Conservation (phyloP, 768 basidiomycete species). For the Pleurotus djamor region DNA sequence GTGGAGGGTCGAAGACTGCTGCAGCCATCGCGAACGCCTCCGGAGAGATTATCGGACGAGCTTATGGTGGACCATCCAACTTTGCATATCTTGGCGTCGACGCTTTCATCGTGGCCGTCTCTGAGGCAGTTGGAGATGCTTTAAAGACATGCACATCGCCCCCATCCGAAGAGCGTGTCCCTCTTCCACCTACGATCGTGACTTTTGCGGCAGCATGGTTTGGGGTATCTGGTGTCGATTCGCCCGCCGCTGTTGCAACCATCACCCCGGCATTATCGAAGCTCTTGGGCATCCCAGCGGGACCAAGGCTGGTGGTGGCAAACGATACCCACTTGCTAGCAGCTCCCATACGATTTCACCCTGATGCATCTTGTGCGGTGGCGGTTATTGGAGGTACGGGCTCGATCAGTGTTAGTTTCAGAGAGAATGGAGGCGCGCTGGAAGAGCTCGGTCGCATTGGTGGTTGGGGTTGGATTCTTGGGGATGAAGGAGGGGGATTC, state of each 20-base stretch:
- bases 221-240: slow-evolving; percentile 82
- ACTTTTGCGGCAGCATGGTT: slow-evolving; percentile 77
- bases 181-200: slow-evolving; percentile 30
- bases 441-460: slow-evolving; percentile 69
- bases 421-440: slow-evolving; percentile 33
- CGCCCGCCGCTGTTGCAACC: slow-evolving; percentile 55
- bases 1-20: slow-evolving; percentile 88
- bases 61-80: slow-evolving; percentile 78
- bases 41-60: slow-evolving; percentile 67
- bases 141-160: slow-evolving; percentile 43
- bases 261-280: slow-evolving; percentile 52
- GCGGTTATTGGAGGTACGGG: slow-evolving; percentile 84
- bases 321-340: slow-evolving; percentile 89
- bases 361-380: slow-evolving; percentile 60
- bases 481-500: slow-evolving; percentile 83
- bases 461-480: slow-evolving; percentile 84
- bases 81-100: slow-evolving; percentile 72
- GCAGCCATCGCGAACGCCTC: slow-evolving; percentile 60
- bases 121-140: slow-evolving; percentile 49
- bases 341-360: slow-evolving; percentile 64
- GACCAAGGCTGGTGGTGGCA: slow-evolving; percentile 55
- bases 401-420: slow-evolving; percentile 70
- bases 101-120: slow-evolving; percentile 56
- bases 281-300: slow-evolving; percentile 57
- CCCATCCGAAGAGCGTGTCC: slow-evolving; percentile 29